Conservation (phyloP, 495 filamentous ascomycete species). For the Tuber aestivum region DNA sequence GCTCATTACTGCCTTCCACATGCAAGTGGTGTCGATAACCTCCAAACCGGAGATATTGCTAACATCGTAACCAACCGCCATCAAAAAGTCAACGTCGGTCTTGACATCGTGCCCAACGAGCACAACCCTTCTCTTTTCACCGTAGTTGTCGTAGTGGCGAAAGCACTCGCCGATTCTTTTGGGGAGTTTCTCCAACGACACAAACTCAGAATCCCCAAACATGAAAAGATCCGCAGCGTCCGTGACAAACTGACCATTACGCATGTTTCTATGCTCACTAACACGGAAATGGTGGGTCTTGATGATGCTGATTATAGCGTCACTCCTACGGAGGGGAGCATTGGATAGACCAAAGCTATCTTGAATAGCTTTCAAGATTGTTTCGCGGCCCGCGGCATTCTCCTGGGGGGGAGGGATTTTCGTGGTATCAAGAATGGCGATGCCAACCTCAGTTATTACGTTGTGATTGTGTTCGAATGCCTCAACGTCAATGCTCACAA, state of each 20-base stretch:
- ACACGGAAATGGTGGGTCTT: conserved; percentile 70
- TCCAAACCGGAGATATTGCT: conserved; percentile 54
- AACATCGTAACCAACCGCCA: conserved; percentile 55
- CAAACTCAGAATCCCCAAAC: conserved; percentile 60
- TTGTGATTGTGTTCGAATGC: conserved; percentile 60
- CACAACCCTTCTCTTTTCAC: conserved; percentile 56
- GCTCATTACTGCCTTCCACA: conserved; percentile 57
- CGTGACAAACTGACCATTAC: conserved; percentile 58
- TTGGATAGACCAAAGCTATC: conserved; percentile 43
- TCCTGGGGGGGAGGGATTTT: conserved; percentile 45
- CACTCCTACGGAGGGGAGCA: conserved; percentile 47
- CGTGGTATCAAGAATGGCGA: conserved; percentile 71
- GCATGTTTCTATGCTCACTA: conserved; percentile 56
- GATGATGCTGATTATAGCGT: conserved; percentile 50
- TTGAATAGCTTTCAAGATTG: conserved; percentile 53
- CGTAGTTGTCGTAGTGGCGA: conserved; percentile 28
- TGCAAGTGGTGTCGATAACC: conserved; percentile 60
- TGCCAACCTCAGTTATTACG: conserved; percentile 75
- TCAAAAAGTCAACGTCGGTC: conserved; percentile 62
- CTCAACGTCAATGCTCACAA: conserved; percentile 78
- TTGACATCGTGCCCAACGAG: conserved; percentile 71
- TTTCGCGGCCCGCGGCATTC: conserved; percentile 13
- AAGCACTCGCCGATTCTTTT: conserved; percentile 47
- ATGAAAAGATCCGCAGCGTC: conserved; percentile 70
- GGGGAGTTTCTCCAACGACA: conserved; percentile 38